phyloP scores from a whole-genome alignment of 306 rosid species.

The Alnus glutinosa region DNA sequence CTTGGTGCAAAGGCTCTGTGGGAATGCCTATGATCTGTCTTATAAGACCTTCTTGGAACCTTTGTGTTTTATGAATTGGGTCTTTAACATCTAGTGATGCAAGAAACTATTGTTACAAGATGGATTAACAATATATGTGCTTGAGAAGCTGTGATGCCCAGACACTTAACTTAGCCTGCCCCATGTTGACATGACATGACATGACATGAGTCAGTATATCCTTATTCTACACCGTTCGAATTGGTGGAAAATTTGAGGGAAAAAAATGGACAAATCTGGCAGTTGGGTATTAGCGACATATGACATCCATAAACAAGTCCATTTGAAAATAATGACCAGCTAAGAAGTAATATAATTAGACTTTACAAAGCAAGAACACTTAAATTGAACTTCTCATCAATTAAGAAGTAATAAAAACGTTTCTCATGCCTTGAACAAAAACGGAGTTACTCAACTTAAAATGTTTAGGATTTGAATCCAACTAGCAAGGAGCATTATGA shows the following conservation, averaged over 20 bases:
- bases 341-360: neutral
- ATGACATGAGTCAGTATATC: neutral
- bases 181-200: neutral
- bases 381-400: no score
- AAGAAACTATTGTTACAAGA: neutral
- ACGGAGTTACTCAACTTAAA: neutral
- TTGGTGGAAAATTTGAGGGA: neutral
- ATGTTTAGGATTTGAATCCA: neutral
- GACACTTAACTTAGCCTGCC: neutral
- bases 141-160: neutral
- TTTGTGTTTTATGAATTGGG: neutral
- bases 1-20: neutral
- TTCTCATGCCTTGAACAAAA: neutral
- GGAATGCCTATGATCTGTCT: slow-evolving; percentile 3
- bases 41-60: neutral
- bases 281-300: neutral
- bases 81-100: neutral
- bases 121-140: neutral
- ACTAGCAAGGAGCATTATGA: neutral
- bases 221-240: neutral
- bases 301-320: neutral
- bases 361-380: neutral
- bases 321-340: neutral
- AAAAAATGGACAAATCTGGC: neutral
- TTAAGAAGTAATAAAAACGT: neutral